These are phyloP conservation scores for Luvunga scandens DNA, from an alignment of 345 rosid genomes.

Conservation along the genomic window DNA sequence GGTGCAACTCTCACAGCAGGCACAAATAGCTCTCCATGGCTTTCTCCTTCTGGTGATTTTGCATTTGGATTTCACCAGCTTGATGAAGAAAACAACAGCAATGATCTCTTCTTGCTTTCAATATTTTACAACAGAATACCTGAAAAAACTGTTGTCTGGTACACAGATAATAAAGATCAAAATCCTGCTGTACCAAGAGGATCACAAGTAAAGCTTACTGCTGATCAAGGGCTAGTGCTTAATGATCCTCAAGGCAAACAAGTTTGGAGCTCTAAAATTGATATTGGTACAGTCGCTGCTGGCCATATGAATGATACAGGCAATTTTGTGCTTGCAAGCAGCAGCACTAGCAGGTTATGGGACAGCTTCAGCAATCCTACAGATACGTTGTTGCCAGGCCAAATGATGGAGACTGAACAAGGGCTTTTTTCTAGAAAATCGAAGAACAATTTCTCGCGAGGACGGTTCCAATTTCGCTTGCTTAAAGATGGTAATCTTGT, in stretches of 20 bases:
- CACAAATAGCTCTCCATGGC: not conserved
- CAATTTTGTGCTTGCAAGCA: constrained; percentile 6
- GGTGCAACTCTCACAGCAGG: not conserved
- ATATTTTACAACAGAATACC: constrained; percentile 29
- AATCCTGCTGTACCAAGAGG: not conserved
- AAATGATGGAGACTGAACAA: not conserved
- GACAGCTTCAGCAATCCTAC: not conserved
- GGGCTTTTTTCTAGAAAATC: too few relatives aligned
- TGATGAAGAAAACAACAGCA: too few relatives aligned
- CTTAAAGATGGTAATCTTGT: not conserved
- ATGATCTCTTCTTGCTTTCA: constrained; percentile 23
- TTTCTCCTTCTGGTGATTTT: constrained; percentile 31
- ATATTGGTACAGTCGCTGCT: too few relatives aligned
- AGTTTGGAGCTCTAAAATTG: too few relatives aligned
- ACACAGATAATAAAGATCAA: not conserved
- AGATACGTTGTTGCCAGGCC: constrained; percentile 3
- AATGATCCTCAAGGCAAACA: not conserved
- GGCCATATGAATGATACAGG: not conserved
- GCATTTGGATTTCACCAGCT: constrained; percentile 30
- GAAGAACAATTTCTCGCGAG: not conserved
- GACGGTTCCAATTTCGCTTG: constrained; percentile 24
- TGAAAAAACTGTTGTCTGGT: constrained; percentile 24
- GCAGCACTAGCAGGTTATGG: too few relatives aligned
- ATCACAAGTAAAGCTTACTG: constrained; percentile 23
- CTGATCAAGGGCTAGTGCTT: constrained; percentile 23